These are phyloP conservation scores for Penicillium sp. DNA, from an alignment of 2,329 filamentous ascomycete genomes.

Conservation along the genomic window DNA sequence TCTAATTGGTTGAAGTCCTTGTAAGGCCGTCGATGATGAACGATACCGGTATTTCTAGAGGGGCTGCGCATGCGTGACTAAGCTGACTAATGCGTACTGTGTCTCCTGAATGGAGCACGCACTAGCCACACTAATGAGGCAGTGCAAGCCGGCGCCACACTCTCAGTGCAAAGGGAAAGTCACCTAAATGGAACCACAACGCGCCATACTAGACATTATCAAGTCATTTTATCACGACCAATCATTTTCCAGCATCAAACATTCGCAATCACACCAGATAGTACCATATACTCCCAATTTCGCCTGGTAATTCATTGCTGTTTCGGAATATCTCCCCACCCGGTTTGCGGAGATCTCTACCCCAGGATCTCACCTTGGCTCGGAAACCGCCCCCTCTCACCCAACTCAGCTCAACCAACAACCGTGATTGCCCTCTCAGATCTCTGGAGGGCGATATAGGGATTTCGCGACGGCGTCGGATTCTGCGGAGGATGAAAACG, in stretches of 20 bases:
- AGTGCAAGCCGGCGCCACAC: slow-evolving; percentile 14
- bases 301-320: neutral
- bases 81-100: neutral
- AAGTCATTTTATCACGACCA: slow-evolving; percentile 5
- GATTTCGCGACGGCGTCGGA: slow-evolving; percentile 39
- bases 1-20: neutral
- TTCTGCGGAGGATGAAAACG: slow-evolving; percentile 45
- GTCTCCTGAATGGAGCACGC: neutral
- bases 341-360: slow-evolving; percentile 28
- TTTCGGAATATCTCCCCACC: slow-evolving; percentile 22
- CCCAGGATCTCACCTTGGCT: slow-evolving; percentile 22
- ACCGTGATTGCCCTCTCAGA: slow-evolving; percentile 32
- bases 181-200: neutral
- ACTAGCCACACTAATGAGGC: slow-evolving; percentile 13
- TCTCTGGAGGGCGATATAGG: slow-evolving; percentile 34
- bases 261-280: neutral
- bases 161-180: neutral
- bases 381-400: slow-evolving; percentile 7
- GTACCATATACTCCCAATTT: neutral
- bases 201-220: neutral
- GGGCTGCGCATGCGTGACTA: neutral
- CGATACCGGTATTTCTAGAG: neutral
- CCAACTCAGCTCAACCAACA: slow-evolving; percentile 10
- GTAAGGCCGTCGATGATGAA: neutral
- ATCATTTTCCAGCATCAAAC: neutral